These are phyloP conservation scores for Moringa oleifera DNA, from an alignment of 345 rosid genomes.

Conservation along the genomic window DNA sequence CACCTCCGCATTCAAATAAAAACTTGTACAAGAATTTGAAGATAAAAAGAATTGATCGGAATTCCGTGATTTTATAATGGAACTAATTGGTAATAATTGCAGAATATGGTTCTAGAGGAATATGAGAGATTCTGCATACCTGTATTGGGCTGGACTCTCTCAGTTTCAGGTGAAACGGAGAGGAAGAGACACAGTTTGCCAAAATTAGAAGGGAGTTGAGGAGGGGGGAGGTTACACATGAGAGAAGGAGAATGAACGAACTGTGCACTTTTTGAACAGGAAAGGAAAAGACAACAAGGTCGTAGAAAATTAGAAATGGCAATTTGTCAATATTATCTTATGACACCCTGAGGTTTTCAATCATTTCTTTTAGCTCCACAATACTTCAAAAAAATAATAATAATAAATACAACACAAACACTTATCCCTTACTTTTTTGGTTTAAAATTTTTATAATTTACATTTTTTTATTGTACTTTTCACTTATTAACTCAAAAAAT, in stretches of 20 bases:
- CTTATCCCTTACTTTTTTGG: no score
- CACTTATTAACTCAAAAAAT: no score
- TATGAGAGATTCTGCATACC: constrained; percentile 7
- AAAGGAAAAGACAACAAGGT: no score
- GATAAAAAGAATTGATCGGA: not conserved
- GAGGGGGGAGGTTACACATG: constrained; percentile 22
- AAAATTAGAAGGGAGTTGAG: constrained; percentile 27
- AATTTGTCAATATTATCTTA: no score
- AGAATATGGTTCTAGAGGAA: not conserved
- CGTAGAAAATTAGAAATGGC: no score
- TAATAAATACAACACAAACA: no score
- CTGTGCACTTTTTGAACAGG: no score
- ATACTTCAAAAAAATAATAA: no score
- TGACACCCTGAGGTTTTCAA: no score
- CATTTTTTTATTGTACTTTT: no score
- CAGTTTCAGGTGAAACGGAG: constrained; percentile 4
- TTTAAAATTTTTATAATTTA: no score
- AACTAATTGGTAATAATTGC: not conserved
- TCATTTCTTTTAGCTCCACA: no score
- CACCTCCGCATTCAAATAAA: constrained; percentile 7
- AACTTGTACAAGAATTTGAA: constrained; percentile 11
- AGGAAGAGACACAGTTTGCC: constrained; percentile 14
- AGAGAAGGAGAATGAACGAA: constrained; percentile 17
- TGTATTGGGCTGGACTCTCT: not conserved
- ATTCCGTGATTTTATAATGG: constrained; percentile 5